A percentile compares a stretch with the other conserved stretches of the same genome.
Evolutionary conservation across 2,329 filamentous ascomycete genomes (phyloP).

Genomic region (Pseudocercospora fijiensis): DNA sequence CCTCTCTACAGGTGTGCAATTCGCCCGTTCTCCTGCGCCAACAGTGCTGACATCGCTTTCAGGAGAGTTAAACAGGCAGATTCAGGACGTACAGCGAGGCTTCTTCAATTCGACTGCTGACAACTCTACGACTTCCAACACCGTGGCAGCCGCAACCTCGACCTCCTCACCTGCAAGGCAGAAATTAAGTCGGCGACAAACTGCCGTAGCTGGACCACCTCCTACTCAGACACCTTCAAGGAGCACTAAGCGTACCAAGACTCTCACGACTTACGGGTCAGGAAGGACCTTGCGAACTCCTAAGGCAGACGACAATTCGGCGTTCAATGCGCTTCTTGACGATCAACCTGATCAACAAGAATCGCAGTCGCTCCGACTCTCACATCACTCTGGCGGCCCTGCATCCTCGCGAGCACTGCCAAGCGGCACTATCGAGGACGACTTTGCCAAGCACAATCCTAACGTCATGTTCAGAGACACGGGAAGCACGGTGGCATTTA

Average conservation of each 20-base stretch:
- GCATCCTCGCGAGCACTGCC: slow-evolving; percentile 32
- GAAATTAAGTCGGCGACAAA: slow-evolving; percentile 27
- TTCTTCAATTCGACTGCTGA: slow-evolving; percentile 25
- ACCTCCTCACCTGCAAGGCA: slow-evolving; percentile 26
- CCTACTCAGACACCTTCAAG: slow-evolving; percentile 15
- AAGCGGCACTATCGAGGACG: slow-evolving; percentile 36
- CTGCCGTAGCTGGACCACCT: slow-evolving; percentile 10
- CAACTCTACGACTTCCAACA: neutral
- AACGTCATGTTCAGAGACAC: slow-evolving; percentile 42
- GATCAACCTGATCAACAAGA: slow-evolving; percentile 15
- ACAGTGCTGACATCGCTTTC: slow-evolving; percentile 8
- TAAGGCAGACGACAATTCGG: slow-evolving; percentile 3
- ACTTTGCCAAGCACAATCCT: slow-evolving; percentile 44
- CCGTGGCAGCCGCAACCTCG: slow-evolving; percentile 19
- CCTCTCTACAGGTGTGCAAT: slow-evolving; percentile 18
- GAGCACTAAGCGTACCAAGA: slow-evolving; percentile 28
- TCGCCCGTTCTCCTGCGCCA: neutral
- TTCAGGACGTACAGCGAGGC: slow-evolving; percentile 28
- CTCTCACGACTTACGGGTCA: slow-evolving; percentile 23
- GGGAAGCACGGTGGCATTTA: slow-evolving; percentile 46
- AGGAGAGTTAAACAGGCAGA: slow-evolving; percentile 29
- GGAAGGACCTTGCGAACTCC: slow-evolving; percentile 1
- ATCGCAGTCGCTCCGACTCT: slow-evolving; percentile 24
- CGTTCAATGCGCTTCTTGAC: slow-evolving; percentile 21
- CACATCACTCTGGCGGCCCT: slow-evolving; percentile 24